Base-by-base conservation (phyloP, 2,329 filamentous ascomycete species). In the Neonectria punicea region DNA sequence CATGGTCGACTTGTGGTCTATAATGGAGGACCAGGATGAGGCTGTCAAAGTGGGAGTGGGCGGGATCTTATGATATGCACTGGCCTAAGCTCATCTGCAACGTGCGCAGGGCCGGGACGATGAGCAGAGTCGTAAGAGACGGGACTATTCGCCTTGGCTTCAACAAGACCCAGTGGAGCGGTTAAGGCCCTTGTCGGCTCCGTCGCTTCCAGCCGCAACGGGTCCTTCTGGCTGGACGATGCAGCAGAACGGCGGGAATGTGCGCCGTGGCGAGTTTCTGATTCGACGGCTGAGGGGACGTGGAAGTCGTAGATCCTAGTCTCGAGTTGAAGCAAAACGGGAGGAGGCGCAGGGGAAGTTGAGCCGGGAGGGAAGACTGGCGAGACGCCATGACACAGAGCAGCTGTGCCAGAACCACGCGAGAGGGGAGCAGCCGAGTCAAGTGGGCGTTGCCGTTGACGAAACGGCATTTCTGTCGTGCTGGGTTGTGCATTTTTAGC, bases 231-330 rank as follows among this genome's bases (percentile, higher is more conserved):
- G 50, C 34, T 28, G n/a, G 56, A 53, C 46, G 39, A 36, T 13
- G 39, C 54, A 30, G n/a, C 32, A 28, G 16, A n/a, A 36, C 34
- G 39, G 34, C 7, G n/a, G 14, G 34, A 66, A 43, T 73, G 71
- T 73, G 71, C 71, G 58, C 56, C 53, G 41, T 57, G 61, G 54
- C 43, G 25, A 53, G 50, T 28, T 13, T 62, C 28, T 72, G 71
- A 73, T 73, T 73, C 69, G 71, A 69, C 57, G 39, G 28, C 32
- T 2, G 16, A 28, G 16, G 16, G 43, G 43, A 41, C 51, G 43
- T 28, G 25, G 59, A 22, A 41, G 5, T 13, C 14, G 16, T 22
- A n/a, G 57, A 67, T 63, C 64, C 68, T 53, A 54, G 63, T 56
- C 56, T 39, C 47, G 25, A 20, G 25, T 22, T 53, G 56, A 36